Conservation (phyloP, 768 basidiomycete species). For the Chalciporus piperatus region DNA sequence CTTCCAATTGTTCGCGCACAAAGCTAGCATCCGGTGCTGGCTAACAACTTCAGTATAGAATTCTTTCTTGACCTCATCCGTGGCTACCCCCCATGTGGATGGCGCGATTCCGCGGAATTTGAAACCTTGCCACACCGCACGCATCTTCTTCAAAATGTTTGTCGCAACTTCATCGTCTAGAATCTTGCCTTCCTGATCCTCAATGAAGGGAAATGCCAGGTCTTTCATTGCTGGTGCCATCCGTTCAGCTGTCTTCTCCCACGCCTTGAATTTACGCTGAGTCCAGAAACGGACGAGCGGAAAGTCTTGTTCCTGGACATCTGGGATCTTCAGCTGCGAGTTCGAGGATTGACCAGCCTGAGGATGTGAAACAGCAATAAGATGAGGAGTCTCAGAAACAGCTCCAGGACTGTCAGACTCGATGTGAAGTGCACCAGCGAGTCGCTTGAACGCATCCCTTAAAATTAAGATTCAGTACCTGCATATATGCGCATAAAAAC, state of each 20-base stretch:
- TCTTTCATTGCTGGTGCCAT: neutral
- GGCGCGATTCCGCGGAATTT: neutral
- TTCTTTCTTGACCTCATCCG: neutral
- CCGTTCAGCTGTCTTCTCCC: neutral
- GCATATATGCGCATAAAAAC: too few relatives aligned
- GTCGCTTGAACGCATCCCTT: too few relatives aligned
- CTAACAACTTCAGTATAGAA: neutral
- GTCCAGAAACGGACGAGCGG: neutral
- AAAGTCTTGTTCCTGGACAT: neutral
- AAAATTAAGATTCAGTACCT: too few relatives aligned
- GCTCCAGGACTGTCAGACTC: too few relatives aligned
- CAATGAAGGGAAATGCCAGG: neutral
- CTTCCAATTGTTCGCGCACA: neutral
- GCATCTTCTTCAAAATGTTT: neutral
- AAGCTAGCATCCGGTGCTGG: neutral
- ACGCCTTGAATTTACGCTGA: neutral
- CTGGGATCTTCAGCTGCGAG: too few relatives aligned
- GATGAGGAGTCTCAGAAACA: too few relatives aligned
- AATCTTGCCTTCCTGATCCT: neutral
- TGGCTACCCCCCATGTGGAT: neutral
- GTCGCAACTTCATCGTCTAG: neutral
- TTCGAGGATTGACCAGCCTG: too few relatives aligned
- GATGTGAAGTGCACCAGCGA: too few relatives aligned
- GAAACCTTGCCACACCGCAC: neutral
- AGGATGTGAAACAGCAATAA: too few relatives aligned